Evolutionary conservation across 495 filamentous ascomycete genomes (phyloP), one percentile per base, ranked within the genome.

Genomic region (Neurospora hispaniola): DNA sequence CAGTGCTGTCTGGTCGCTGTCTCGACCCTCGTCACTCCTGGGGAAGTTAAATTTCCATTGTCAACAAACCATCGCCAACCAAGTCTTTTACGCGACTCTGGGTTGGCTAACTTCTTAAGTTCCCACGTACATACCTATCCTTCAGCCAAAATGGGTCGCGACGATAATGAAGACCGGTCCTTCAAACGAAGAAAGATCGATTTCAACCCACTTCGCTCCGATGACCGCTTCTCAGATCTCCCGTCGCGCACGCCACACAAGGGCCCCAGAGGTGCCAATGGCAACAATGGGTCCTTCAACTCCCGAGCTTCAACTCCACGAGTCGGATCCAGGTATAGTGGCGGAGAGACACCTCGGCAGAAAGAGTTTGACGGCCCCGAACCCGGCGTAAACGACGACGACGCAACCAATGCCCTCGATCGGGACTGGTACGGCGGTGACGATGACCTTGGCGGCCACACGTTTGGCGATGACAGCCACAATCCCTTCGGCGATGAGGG

Each of bases 401-500:
- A 86, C 46, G 74, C 77, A 62, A 84, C 85, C 44, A 86, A 86
- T 70, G 91, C 89, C n/a, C 84, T 95, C n/a, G 93, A 96, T 79
- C 89, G 93, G 73, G 93, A 94, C 80, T 96, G 93, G 93, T 96
- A 96, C 81, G 87, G 87, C 31, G 91, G 89, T 41, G 93, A 95
- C 75, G 92, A 94, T 75, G 88, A 89, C 71, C 72, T 81, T 85
- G 91, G 83, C 39, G 85, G 83, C 4, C 90, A 94, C 78, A 90
- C 90, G 6, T 90, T 94, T 75, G 92, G 92, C 76, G 92, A 94
- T 77, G 92, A 95, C 72, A 85, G 81, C n/a, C 84, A 85, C 77
- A 85, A 85, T 72, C 84, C 83, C 2, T 86, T 86, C 46, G 81
- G 81, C 69, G 78, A 79, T 44, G 81, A 79, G 85, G 92, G 75